A percentile compares a stretch with the other conserved stretches of the same genome.
Evolutionary conservation across 2,329 filamentous ascomycete genomes (phyloP).

Genomic region (Alternaria sp.): DNA sequence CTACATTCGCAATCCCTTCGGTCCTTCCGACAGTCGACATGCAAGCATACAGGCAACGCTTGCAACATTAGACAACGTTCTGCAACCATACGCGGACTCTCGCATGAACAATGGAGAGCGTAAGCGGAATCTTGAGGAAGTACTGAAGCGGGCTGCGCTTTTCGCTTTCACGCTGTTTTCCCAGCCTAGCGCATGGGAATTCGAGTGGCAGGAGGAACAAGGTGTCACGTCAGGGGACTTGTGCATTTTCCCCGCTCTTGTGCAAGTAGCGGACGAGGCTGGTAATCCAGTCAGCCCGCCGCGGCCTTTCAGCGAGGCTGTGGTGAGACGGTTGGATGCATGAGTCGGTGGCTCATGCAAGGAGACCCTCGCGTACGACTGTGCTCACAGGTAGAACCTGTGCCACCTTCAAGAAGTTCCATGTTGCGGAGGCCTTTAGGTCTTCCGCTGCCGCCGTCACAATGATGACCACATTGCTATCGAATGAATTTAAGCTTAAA

Average conservation of each 20-base stretch:
- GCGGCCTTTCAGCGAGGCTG: conserved; percentile 37
- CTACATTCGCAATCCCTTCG: conserved; percentile 35
- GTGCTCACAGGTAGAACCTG: neutral
- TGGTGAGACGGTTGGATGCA: conserved; percentile 31
- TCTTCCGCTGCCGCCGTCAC: too few relatives aligned
- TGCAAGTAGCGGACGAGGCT: conserved; percentile 41
- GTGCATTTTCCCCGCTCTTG: conserved; percentile 44
- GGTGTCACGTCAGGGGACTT: conserved; percentile 33
- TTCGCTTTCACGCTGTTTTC: conserved; percentile 47
- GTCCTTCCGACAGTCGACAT: conserved; percentile 30
- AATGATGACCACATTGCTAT: neutral
- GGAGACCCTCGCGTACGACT: neutral
- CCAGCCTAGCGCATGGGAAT: conserved; percentile 41
- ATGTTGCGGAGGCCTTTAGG: neutral
- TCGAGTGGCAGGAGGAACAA: conserved; percentile 41
- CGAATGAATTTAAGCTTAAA: neutral
- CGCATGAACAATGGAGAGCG: conserved; percentile 37
- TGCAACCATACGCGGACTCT: conserved; percentile 35
- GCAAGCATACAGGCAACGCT: conserved; percentile 29
- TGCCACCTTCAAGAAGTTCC: neutral
- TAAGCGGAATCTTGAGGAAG: conserved; percentile 41
- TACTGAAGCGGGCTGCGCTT: conserved; percentile 41
- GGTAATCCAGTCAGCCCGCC: conserved; percentile 35
- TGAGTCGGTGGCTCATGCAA: conserved; percentile 6
- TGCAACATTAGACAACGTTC: conserved; percentile 30